These are phyloP conservation scores for Clarireedia monteithiana DNA, from an alignment of 2,329 filamentous ascomycete species.

Conservation along the genomic window DNA sequence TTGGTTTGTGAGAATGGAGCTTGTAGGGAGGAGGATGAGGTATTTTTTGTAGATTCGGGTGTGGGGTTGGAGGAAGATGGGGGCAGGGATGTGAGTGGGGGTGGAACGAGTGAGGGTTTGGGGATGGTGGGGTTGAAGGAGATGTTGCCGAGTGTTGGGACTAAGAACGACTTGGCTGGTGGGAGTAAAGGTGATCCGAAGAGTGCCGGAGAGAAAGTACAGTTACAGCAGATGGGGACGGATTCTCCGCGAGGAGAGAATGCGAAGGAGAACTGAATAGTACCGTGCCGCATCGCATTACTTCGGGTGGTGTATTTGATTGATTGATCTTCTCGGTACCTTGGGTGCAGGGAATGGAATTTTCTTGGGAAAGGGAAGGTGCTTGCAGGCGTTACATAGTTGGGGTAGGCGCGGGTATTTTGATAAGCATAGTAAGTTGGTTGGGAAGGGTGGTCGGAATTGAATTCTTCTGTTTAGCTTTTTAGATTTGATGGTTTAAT, in stretches of 20 bases:
- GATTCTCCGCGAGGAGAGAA: not conserved
- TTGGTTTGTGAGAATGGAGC: constrained; percentile 39
- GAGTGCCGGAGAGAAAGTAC: not conserved
- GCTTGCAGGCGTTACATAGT: no score
- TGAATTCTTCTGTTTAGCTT: no score
- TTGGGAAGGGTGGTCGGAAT: no score
- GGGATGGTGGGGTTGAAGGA: not conserved
- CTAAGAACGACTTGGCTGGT: not conserved
- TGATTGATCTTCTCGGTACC: not conserved
- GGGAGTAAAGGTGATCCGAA: not conserved
- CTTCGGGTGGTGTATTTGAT: not conserved
- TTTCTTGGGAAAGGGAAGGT: no score
- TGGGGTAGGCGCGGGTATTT: no score
- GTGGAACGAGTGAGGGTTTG: not conserved
- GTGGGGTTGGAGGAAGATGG: not conserved
- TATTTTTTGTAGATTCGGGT: constrained; percentile 2
- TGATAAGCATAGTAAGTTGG: no score
- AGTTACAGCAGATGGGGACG: not conserved
- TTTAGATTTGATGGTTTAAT: no score
- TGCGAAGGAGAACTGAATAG: not conserved
- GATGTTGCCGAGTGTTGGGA: not conserved
- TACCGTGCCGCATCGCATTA: not conserved
- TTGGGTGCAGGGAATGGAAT: no score
- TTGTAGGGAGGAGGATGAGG: constrained; percentile 34
- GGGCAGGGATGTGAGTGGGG: not conserved